Conservation (phyloP, 148 eudicot genomes). For the Gaultheria prostrata region DNA sequence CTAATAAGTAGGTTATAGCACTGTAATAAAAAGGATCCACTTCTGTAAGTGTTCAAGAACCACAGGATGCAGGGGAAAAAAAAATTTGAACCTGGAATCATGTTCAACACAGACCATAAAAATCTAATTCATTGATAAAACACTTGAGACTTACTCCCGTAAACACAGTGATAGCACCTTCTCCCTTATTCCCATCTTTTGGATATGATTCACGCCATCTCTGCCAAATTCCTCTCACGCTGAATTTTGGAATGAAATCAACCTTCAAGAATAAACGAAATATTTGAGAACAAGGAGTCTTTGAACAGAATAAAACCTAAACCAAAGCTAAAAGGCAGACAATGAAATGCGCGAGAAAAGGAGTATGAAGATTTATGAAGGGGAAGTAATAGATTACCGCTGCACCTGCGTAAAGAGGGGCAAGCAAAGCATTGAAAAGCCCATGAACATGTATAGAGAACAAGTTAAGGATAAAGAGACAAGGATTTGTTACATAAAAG, state of each 20-base stretch:
- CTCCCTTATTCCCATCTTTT: slow-evolving; percentile 50
- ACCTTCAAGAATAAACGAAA: slow-evolving; percentile 51
- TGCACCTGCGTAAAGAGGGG: slow-evolving; percentile 92
- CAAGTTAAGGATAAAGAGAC: slow-evolving; percentile 54
- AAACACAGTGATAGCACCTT: slow-evolving; percentile 77
- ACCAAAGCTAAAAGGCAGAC: not conserved
- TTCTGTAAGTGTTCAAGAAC: not conserved
- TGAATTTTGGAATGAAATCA: slow-evolving; percentile 94
- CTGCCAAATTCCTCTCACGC: slow-evolving; percentile 98
- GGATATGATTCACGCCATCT: slow-evolving; percentile 97
- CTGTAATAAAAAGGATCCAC: not conserved
- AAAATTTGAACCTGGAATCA: not conserved
- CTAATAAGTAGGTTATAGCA: not conserved
- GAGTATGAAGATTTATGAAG: not conserved
- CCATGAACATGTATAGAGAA: slow-evolving; percentile 81
- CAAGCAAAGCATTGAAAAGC: slow-evolving; percentile 86
- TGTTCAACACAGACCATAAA: not conserved
- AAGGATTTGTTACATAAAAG: not conserved
- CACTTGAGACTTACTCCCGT: slow-evolving; percentile 68
- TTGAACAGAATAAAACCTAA: not conserved
- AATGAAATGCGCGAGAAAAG: not conserved
- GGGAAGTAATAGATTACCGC: slow-evolving; percentile 44
- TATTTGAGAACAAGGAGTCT: slow-evolving; percentile 8
- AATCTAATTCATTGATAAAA: not conserved
- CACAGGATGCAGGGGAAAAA: not conserved